Evolutionary conservation across 352 stramenopile species (phyloP).

Genomic region (Phytophthora fragariaefolia): DNA sequence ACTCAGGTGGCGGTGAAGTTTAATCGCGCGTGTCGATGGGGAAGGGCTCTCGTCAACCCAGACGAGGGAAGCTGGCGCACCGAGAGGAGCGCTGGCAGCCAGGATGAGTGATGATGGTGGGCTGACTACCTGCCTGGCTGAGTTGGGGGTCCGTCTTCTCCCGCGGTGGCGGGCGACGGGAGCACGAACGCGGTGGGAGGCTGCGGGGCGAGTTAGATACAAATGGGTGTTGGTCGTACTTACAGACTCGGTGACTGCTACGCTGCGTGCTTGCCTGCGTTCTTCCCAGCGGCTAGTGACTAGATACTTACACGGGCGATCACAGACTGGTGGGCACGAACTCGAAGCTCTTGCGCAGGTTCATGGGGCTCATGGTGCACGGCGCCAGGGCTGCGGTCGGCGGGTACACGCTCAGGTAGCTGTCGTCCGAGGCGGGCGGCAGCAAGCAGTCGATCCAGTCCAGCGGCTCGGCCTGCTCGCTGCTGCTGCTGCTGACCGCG

Average conservation of each 20-base stretch:
- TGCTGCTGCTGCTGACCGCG: not conserved
- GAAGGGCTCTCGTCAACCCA: not conserved
- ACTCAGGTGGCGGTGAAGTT: conserved; percentile 5
- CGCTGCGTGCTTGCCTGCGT: conserved; percentile 14
- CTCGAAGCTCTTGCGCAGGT: conserved; percentile 42
- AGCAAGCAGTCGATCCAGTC: conserved; percentile 70
- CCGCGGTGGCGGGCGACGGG: not conserved
- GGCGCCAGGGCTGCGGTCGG: conserved; percentile 16
- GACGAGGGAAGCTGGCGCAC: not conserved
- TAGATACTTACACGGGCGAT: conserved; percentile 21
- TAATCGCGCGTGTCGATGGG: conserved; percentile 10
- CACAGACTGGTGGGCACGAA: conserved; percentile 41
- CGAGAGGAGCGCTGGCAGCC: conserved; percentile 5
- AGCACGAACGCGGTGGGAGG: not conserved
- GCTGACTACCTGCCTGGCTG: too few relatives aligned
- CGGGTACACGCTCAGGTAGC: conserved; percentile 52
- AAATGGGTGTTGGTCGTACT: conserved; percentile 29
- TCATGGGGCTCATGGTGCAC: conserved; percentile 21
- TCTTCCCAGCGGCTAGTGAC: conserved; percentile 19
- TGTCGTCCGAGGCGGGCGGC: conserved; percentile 43
- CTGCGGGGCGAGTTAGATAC: conserved; percentile 13
- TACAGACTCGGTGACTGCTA: conserved; percentile 26
- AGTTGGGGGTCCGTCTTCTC: conserved; percentile 19
- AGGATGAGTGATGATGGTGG: not conserved
- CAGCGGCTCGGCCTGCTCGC: conserved; percentile 44